Evolutionary conservation across 1,284 basidiomycete species (phyloP), one percentile per base, ranked within the genome.

Genomic region (Pisolithus thermaeus): DNA sequence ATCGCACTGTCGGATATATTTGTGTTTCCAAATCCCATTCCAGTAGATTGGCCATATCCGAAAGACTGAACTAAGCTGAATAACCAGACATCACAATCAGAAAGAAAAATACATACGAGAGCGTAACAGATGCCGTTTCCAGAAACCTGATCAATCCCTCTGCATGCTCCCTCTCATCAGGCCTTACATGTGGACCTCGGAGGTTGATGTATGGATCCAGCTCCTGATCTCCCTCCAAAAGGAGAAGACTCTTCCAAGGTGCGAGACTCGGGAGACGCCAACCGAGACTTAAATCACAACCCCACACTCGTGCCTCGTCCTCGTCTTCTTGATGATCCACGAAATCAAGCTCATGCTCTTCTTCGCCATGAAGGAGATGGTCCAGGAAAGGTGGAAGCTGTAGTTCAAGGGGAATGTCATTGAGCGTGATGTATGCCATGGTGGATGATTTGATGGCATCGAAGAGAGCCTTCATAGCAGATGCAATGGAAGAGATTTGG

Each of bases 231-330:
- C 79, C 77, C 56, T 89, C 85, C 28, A 97, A 67, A 22, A 93
- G 75, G 5, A 97, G 70, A 18, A 97, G 67, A 28, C 91, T 90
- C 66, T 96, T 94, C 95, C 95, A 97, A 3, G 95, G 94, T n/a
- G 84, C 77, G 8, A 97, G 73, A 9, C 79, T 72, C 6, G 87
- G 87, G 1, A 90, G 71, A 39, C 77, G 74, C 83, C 86, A 88
- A 1, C 85, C 86, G 54, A 81, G 73, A 58, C 70, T 76, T 69
- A 88, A 75, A 46, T 85, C 83, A 25, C 73, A 73, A n/a, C 83
- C 84, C 87, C 87, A 88, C 5, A 73, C 68, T 49, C 75, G 78
- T 36, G 74, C 72, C 43, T 77, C 79, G 1, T 80, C 79, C 18
- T 77, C 71, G 30, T 83, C 82, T 38, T 79, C 79, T 22, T 70